Percentiles rank a stretch among this genome's conserved stretches.
These are phyloP conservation scores for Filosporella fistucella DNA, from an alignment of 495 filamentous ascomycete species.

Conservation along the genomic window DNA sequence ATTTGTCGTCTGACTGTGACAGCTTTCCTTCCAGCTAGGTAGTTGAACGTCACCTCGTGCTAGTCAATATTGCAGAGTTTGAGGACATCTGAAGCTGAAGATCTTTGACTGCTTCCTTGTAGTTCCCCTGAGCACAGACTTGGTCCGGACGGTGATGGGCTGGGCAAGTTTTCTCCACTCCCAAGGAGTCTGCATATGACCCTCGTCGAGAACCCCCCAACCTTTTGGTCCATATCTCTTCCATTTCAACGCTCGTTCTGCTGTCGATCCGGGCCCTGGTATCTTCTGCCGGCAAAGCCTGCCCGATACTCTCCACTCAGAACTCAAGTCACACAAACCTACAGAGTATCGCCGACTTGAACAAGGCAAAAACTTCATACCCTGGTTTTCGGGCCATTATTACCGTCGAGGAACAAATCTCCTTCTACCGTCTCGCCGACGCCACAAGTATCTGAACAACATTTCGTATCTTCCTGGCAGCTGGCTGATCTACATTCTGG, in stretches of 20 bases:
- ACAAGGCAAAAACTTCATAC: neutral
- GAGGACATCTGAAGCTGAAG: too few relatives aligned
- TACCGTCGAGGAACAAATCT: neutral
- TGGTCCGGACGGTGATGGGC: too few relatives aligned
- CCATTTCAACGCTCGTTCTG: too few relatives aligned
- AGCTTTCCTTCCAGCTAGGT: too few relatives aligned
- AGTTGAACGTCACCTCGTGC: too few relatives aligned
- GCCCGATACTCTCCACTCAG: neutral
- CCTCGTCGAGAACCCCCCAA: neutral
- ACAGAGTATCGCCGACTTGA: neutral
- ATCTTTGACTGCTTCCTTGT: too few relatives aligned
- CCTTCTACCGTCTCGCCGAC: neutral
- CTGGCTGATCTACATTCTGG: neutral
- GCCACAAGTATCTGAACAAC: neutral
- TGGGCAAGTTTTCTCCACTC: too few relatives aligned
- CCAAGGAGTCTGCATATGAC: neutral
- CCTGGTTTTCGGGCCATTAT: conserved; percentile 1
- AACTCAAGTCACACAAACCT: neutral
- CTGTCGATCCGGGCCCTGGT: neutral
- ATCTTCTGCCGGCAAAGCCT: neutral
- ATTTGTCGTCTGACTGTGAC: too few relatives aligned
- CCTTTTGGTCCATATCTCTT: neutral
- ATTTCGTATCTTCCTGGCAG: neutral
- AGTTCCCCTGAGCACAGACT: too few relatives aligned
- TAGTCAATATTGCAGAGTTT: too few relatives aligned